Percentiles rank a stretch among this genome's conserved stretches.
Conservation (phyloP, 805 yeast species). For the Yarrowia sp. region DNA sequence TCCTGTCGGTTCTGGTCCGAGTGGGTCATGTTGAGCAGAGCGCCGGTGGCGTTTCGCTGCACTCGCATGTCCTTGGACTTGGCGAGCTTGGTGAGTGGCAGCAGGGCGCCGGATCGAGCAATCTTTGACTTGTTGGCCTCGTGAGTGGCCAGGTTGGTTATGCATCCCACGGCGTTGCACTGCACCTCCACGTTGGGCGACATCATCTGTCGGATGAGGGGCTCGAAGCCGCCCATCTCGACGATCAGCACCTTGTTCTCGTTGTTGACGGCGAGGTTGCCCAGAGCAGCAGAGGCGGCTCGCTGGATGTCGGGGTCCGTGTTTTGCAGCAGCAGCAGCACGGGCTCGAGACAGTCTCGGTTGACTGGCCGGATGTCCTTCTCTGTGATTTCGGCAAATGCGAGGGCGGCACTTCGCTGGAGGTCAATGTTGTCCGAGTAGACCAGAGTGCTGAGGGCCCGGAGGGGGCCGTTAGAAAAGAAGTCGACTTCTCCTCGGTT, state of each 20-base stretch:
- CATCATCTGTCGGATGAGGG: constrained; percentile 96
- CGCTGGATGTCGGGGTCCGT: constrained; percentile 94
- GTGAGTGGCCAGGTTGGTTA: constrained; percentile 96
- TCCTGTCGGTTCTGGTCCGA: constrained; percentile 96
- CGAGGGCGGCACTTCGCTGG: constrained; percentile 96
- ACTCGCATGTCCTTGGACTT: constrained; percentile 94
- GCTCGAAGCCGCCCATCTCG: constrained; percentile 97
- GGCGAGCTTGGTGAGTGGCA: constrained; percentile 93
- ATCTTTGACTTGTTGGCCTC: constrained; percentile 96
- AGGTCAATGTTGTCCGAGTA: constrained; percentile 93
- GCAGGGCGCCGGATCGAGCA: constrained; percentile 94
- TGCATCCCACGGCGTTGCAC: constrained; percentile 99
- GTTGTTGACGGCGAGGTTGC: constrained; percentile 96
- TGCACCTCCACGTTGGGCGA: constrained; percentile 96
- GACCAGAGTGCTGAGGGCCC: constrained; percentile 89
- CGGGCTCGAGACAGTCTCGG: constrained; percentile 92
- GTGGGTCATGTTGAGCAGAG: constrained; percentile 96
- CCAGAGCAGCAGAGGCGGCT: constrained; percentile 98
- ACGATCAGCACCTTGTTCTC: constrained; percentile 92
- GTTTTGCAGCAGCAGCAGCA: constrained; percentile 81
- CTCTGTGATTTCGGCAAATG: constrained; percentile 98
- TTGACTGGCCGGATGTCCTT: constrained; percentile 91
- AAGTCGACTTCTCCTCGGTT: constrained; percentile 89
- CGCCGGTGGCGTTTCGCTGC: constrained; percentile 98
- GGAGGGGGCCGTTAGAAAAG: constrained; percentile 78